Conservation (phyloP, 2,329 filamentous ascomycete species). For the Rhynchosporium agropyri region DNA sequence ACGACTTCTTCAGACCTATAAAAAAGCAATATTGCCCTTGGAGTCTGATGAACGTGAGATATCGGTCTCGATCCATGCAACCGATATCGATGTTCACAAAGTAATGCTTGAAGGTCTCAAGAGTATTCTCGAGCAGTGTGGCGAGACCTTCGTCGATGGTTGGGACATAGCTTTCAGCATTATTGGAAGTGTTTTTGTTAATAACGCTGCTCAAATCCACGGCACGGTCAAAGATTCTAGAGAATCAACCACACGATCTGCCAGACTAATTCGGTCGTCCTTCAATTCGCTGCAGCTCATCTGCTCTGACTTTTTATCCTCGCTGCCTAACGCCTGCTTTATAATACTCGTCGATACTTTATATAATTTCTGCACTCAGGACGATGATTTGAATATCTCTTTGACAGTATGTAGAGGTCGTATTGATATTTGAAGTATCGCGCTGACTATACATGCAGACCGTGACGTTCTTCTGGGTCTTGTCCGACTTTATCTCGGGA, state of each 20-base stretch:
- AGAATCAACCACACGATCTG: constrained; percentile 57
- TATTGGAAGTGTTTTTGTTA: constrained; percentile 77
- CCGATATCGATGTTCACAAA: constrained; percentile 79
- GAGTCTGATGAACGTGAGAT: constrained; percentile 55
- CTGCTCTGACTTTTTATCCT: constrained; percentile 88
- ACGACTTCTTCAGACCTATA: constrained; percentile 70
- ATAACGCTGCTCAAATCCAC: constrained; percentile 37
- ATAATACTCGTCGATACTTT: constrained; percentile 82
- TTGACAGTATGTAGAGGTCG: constrained; percentile 65
- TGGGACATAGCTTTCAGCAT: constrained; percentile 88
- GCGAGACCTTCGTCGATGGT: constrained; percentile 78
- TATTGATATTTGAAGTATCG: constrained; percentile 21
- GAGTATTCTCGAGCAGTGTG: constrained; percentile 82
- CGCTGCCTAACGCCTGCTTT: constrained; percentile 71
- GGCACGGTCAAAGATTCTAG: constrained; percentile 29
- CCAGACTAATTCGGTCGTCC: constrained; percentile 78
- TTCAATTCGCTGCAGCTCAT: constrained; percentile 91
- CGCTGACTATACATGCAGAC: constrained; percentile 54
- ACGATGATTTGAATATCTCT: constrained; percentile 92
- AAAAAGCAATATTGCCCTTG: constrained; percentile 61
- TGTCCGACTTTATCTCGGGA: constrained; percentile 81
- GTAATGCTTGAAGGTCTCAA: constrained; percentile 79
- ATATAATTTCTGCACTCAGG: constrained; percentile 84
- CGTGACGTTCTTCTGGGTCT: constrained; percentile 93
- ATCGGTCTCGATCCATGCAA: constrained; percentile 61